phyloP scores from a whole-genome alignment of 345 rosid species.

The Ailanthus altissimus region DNA sequence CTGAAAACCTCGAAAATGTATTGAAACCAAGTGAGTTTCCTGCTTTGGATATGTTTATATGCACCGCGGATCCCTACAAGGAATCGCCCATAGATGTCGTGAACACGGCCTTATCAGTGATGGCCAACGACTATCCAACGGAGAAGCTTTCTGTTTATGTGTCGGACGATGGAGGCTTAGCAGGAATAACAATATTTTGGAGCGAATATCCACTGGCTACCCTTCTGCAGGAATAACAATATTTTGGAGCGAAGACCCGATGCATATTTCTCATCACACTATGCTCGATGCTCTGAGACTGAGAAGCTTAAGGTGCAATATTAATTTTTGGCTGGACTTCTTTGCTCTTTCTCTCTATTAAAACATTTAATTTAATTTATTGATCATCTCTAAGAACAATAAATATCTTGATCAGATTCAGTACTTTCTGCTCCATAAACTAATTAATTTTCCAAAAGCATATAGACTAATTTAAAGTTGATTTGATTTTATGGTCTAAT shows the following conservation, averaged over 20 bases:
- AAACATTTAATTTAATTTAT: too few relatives aligned
- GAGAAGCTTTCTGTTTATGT: slow-evolving; percentile 69
- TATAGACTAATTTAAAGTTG: too few relatives aligned
- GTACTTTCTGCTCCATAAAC: too few relatives aligned
- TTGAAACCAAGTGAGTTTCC: slow-evolving; percentile 45
- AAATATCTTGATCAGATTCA: background rate
- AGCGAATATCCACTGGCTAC: slow-evolving; percentile 64
- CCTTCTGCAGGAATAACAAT: slow-evolving; percentile 55
- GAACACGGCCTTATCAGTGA: slow-evolving; percentile 72
- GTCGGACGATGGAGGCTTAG: slow-evolving; percentile 85
- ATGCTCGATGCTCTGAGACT: slow-evolving; percentile 24
- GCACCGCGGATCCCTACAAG: slow-evolving; percentile 90
- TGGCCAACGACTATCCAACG: slow-evolving; percentile 77
- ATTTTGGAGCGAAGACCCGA: slow-evolving; percentile 54
- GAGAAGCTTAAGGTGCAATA: slow-evolving; percentile 55
- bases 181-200: slow-evolving; percentile 70
- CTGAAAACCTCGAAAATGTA: slow-evolving; percentile 39
- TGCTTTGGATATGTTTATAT: slow-evolving; percentile 64
- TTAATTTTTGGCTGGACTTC: background rate
- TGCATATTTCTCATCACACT: slow-evolving; percentile 48
- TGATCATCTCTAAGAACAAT: too few relatives aligned
- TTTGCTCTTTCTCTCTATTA: too few relatives aligned
- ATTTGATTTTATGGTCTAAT: too few relatives aligned
- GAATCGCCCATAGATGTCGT: slow-evolving; percentile 77
- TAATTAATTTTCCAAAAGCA: too few relatives aligned